These are phyloP conservation scores for Aspergillus sp. DNA, from an alignment of 2,329 filamentous ascomycete species.

Conservation along the genomic window DNA sequence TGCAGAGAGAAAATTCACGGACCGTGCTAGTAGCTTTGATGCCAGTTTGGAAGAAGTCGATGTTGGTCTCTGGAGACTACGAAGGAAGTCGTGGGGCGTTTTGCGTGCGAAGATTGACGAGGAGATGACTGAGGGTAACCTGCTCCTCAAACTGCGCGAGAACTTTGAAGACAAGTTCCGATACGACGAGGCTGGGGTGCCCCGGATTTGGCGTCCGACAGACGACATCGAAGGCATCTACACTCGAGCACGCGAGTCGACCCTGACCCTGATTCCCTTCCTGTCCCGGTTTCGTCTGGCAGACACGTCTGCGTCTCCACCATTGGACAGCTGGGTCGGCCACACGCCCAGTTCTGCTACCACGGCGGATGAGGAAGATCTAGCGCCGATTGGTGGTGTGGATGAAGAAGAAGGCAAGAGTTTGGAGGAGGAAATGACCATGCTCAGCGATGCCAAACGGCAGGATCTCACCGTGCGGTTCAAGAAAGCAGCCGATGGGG, in stretches of 20 bases:
- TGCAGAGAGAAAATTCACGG: constrained; percentile 75
- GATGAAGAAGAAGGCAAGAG: constrained; percentile 93
- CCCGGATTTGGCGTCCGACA: constrained; percentile 89
- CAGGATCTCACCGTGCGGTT: constrained; percentile 89
- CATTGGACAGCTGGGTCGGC: constrained; percentile 79
- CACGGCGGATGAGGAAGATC: constrained; percentile 79
- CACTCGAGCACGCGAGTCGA: constrained; percentile 84
- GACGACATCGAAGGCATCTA: constrained; percentile 97
- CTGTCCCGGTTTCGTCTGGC: constrained; percentile 74
- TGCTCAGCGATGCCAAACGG: constrained; percentile 82
- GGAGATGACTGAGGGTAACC: constrained; percentile 95
- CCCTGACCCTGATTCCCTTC: constrained; percentile 80
- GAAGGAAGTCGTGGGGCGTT: constrained; percentile 90
- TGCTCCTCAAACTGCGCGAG: constrained; percentile 87
- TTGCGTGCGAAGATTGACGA: constrained; percentile 87
- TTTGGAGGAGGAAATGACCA: constrained; percentile 89
- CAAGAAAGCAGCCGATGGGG: constrained; percentile 96
- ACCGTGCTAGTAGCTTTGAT: constrained; percentile 86
- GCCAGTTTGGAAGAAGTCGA: constrained; percentile 86
- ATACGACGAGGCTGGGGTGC: constrained; percentile 90
- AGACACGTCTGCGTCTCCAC: constrained; percentile 65
- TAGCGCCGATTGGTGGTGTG: constrained; percentile 80
- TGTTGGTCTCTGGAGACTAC: constrained; percentile 82
- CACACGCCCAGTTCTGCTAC: constrained; percentile 65
- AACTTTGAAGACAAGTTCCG: constrained; percentile 99